Base-by-base conservation (phyloP, 1,139 yeast genomes). In the Kazachstania sp. region DNA sequence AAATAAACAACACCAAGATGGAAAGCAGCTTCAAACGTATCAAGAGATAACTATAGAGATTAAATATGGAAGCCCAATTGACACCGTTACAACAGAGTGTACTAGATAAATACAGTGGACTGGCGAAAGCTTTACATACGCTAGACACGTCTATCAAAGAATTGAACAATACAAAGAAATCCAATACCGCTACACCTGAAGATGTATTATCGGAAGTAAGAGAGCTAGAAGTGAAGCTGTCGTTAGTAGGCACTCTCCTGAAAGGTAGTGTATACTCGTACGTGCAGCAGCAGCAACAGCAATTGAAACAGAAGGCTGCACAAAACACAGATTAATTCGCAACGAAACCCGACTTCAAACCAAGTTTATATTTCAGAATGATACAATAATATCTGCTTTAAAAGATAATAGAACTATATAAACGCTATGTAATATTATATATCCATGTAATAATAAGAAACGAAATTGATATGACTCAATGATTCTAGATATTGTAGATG, bases 191-290 rank as follows among this genome's bases (percentile, higher is more conserved):
- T 2, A 55, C 64, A 4, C 61, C 66, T 3, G 66, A 64, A 32
- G 58, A 59, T 29, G 57, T 62, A 19, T 49, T 62, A 32, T 54
- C 54, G 30, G 59, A 60, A 44, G 55, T 82, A 55, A 67, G 86
- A 39, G 75, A 71, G 40, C 68, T 83, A 45, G 88, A 83, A 60
- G 72, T 76, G 52, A 79, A 80, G 53, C 69, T 82, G n/a, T 81
- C 82, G 1, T 65, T 81, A 49, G 79, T 82, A 3, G 79, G 83
- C 46, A 82, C 86, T 0, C 64, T 79, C 40, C 78, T 82, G 67
- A 80, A 81, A 54, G 81, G 84, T 7, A 83, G 87, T 15, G 86
- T 82, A 1, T 82, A 81, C 59, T 76, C 81, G 5, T 62, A 75
- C 53, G 77, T 72, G 53, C 61, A 70, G 53, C 79, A 73, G 65